phyloP scores from a whole-genome alignment of 1,284 basidiomycete species.

The Pisolithus thermaeus region DNA sequence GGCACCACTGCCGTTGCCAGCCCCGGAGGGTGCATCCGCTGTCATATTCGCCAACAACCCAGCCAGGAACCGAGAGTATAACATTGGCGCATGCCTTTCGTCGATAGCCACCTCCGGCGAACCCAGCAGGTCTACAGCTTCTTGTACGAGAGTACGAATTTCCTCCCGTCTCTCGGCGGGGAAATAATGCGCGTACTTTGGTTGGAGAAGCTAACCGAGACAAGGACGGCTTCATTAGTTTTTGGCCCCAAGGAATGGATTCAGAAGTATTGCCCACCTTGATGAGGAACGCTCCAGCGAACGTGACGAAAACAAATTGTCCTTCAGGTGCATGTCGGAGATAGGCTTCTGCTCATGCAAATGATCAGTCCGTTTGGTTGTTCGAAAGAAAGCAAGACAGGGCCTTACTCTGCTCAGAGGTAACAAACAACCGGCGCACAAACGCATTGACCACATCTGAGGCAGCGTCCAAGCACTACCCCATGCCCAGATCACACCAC shows the following conservation, averaged over 20 bases:
- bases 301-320: constrained; percentile 80
- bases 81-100: constrained; percentile 67
- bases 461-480: constrained; percentile 25
- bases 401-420: constrained; percentile 47
- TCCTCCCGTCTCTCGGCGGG: constrained; percentile 50
- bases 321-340: constrained; percentile 77
- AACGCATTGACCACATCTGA: constrained; percentile 61
- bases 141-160: constrained; percentile 55
- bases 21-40: constrained; percentile 36
- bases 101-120: constrained; percentile 66
- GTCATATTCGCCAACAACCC: constrained; percentile 57
- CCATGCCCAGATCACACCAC: not conserved
- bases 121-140: constrained; percentile 57
- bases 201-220: constrained; percentile 57
- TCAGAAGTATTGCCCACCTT: constrained; percentile 41
- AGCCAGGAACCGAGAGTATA: constrained; percentile 70
- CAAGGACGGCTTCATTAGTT: not conserved
- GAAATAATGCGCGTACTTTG: constrained; percentile 59
- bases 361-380: not conserved
- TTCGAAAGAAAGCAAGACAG: not conserved
- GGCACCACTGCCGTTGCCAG: constrained; percentile 14
- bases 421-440: constrained; percentile 50
- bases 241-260: not conserved
- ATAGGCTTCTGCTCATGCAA: constrained; percentile 39
- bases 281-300: constrained; percentile 75